Conservation (phyloP, 2,329 filamentous ascomycete species). For the Aspergillus vadensis region DNA sequence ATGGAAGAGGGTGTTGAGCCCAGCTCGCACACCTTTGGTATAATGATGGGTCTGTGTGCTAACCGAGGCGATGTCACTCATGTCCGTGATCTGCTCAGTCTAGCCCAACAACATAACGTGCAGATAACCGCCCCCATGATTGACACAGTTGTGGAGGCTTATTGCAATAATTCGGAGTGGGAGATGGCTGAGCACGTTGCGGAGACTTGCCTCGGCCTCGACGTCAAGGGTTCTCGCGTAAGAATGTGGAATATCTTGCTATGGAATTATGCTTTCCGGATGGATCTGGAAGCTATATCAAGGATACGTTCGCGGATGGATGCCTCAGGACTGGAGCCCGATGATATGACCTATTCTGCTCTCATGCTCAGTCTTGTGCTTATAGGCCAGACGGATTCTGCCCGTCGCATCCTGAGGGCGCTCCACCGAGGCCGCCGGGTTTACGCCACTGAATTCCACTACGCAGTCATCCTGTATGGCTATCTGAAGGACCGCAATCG, state of each 20-base stretch:
- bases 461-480: slow-evolving; percentile 51
- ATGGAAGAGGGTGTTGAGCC: slow-evolving; percentile 53
- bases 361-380: slow-evolving; percentile 61
- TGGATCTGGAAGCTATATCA: slow-evolving; percentile 58
- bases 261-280: slow-evolving; percentile 65
- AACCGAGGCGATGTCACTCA: slow-evolving; percentile 71
- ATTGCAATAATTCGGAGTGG: slow-evolving; percentile 60
- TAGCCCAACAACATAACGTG: slow-evolving; percentile 59
- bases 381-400: slow-evolving; percentile 56
- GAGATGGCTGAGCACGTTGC: slow-evolving; percentile 62
- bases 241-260: slow-evolving; percentile 79
- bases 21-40: slow-evolving; percentile 67
- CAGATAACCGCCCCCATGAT: slow-evolving; percentile 60
- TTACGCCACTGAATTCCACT: slow-evolving; percentile 47
- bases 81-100: slow-evolving; percentile 65
- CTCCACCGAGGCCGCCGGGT: slow-evolving; percentile 43
- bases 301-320: slow-evolving; percentile 60
- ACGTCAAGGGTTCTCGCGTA: slow-evolving; percentile 57
- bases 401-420: slow-evolving; percentile 53
- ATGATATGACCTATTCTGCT: slow-evolving; percentile 62
- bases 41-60: slow-evolving; percentile 72
- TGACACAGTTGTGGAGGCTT: slow-evolving; percentile 67
- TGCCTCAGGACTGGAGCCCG: slow-evolving; percentile 51
- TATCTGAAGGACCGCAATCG: slow-evolving; percentile 53
- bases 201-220: slow-evolving; percentile 55